Conservation (phyloP, 495 filamentous ascomycete species). For the Penicillium malachiteum region DNA sequence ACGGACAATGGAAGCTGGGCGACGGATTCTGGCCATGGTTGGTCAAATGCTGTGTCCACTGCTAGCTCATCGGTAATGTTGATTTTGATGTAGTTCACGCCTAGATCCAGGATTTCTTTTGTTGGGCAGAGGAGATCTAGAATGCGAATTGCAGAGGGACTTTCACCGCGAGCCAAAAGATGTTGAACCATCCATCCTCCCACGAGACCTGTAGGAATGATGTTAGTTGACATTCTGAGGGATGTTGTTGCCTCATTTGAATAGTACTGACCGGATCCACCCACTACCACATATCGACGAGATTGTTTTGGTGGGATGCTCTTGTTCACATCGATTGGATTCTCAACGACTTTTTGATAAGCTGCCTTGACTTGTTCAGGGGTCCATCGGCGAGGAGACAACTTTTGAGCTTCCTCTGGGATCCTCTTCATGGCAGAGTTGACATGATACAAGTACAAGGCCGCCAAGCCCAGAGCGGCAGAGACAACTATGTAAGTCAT, state of each 20-base stretch:
- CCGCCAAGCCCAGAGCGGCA: slow-evolving; percentile 24
- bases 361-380: slow-evolving; percentile 44
- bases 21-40: slow-evolving; percentile 48
- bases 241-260: neutral
- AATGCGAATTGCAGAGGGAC: slow-evolving; percentile 53
- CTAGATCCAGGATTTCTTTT: slow-evolving; percentile 37
- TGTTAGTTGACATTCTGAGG: neutral
- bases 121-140: slow-evolving; percentile 50
- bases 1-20: slow-evolving; percentile 52
- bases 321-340: slow-evolving; percentile 47
- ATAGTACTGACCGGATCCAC: slow-evolving; percentile 52
- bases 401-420: slow-evolving; percentile 42
- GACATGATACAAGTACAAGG: slow-evolving; percentile 50
- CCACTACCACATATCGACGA: slow-evolving; percentile 57
- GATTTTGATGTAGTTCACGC: slow-evolving; percentile 48
- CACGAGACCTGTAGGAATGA: slow-evolving; percentile 47
- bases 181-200: slow-evolving; percentile 56
- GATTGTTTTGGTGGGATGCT: slow-evolving; percentile 52
- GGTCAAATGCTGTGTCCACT: slow-evolving; percentile 47
- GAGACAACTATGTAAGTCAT: slow-evolving; percentile 11
- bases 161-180: slow-evolving; percentile 53
- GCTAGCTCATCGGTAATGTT: slow-evolving; percentile 51
- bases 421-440: slow-evolving; percentile 48
- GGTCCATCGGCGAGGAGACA: slow-evolving; percentile 54
- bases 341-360: slow-evolving; percentile 45